Evolutionary conservation across 495 filamentous ascomycete genomes (phyloP).

Genomic region (Penicillium mononematosum): DNA sequence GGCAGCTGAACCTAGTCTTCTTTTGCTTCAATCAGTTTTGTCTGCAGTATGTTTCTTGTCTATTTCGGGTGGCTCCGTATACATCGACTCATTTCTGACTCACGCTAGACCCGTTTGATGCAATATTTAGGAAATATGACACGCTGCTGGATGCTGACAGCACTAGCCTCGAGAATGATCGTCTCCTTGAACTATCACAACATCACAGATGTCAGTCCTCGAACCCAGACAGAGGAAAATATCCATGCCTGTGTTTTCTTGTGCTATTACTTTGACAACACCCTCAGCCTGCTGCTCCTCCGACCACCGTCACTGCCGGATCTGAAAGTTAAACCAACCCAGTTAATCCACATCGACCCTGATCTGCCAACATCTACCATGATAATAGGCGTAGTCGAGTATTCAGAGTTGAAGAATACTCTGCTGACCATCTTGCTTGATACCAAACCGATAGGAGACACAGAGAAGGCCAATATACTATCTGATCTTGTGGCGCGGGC

Average conservation of each 20-base stretch:
- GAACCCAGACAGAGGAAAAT: constrained; percentile 24
- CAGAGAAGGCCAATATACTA: constrained; percentile 24
- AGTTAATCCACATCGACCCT: constrained; percentile 26
- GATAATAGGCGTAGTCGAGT: constrained; percentile 26
- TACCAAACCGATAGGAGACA: constrained; percentile 18
- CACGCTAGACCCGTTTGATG: constrained; percentile 26
- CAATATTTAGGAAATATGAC: constrained; percentile 31
- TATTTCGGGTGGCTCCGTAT: background rate
- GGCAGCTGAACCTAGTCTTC: constrained; percentile 26
- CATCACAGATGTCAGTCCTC: constrained; percentile 19
- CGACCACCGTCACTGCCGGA: constrained; percentile 36
- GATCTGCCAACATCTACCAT: constrained; percentile 26
- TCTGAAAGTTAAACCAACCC: constrained; percentile 25
- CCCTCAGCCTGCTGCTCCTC: constrained; percentile 37
- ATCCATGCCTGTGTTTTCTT: constrained; percentile 30
- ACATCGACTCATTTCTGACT: background rate
- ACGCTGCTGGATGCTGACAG: constrained; percentile 31
- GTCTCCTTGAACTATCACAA: constrained; percentile 34
- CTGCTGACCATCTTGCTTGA: constrained; percentile 23
- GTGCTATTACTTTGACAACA: constrained; percentile 39
- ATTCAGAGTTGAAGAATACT: constrained; percentile 24
- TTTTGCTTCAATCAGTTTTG: constrained; percentile 28
- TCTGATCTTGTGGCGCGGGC: constrained; percentile 25
- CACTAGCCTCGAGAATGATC: constrained; percentile 25
- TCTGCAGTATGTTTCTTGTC: constrained; percentile 26